phyloP scores from a whole-genome alignment of 495 filamentous ascomycete genomes.

The Penicillium soppii region DNA sequence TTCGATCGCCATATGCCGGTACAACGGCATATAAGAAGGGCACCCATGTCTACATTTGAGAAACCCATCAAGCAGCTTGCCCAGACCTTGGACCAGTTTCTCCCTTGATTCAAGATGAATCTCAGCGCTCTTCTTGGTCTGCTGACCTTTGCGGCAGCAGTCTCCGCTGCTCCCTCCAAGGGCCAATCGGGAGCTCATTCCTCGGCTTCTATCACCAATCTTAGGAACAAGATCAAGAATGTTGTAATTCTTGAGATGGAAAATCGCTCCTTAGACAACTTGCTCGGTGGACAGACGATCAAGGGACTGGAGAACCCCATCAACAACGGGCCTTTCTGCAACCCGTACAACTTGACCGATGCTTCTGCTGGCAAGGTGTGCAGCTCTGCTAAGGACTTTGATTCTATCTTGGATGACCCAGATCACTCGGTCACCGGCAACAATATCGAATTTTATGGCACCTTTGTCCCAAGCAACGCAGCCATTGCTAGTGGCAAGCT shows the following conservation, averaged over 20 bases:
- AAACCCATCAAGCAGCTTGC: neutral
- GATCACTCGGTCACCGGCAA: constrained; percentile 50
- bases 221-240: constrained; percentile 47
- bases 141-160: constrained; percentile 31
- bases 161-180: constrained; percentile 26
- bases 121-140: constrained; percentile 27
- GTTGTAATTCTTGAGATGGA: constrained; percentile 47
- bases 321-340: constrained; percentile 46
- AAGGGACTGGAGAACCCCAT: constrained; percentile 42
- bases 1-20: neutral
- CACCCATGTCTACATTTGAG: neutral
- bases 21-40: neutral
- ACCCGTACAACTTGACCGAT: constrained; percentile 42
- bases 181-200: constrained; percentile 16
- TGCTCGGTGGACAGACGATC: constrained; percentile 41
- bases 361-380: constrained; percentile 36
- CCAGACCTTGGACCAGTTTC: neutral
- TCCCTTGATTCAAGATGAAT: constrained; percentile 26
- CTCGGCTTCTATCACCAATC: constrained; percentile 24
- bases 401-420: constrained; percentile 49
- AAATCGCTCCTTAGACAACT: constrained; percentile 48
- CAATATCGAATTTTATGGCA: constrained; percentile 52
- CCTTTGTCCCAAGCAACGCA: constrained; percentile 39
- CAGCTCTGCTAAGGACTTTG: constrained; percentile 39
- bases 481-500: constrained; percentile 35